Conservation (phyloP, 306 rosid genomes). For the Medicago truncatula region MtrunA17r5.0-ANR NC_053049.1:32126501-32127000, state of each 20-base stretch:
- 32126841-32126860: conserved; percentile 19
- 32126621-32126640: conserved; percentile 1
- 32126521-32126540: conserved; percentile 5
- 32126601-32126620: background rate
- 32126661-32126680: background rate
- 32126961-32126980: conserved; percentile 23
- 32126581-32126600: conserved; percentile 13
- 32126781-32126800: background rate
- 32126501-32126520: background rate
- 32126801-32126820: conserved; percentile 23
- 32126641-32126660: conserved; percentile 3
- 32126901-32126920: background rate
- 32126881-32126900: conserved; percentile 2
- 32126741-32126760: background rate
- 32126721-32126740: conserved; percentile 23
- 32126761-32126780: background rate
- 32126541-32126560: background rate
- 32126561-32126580: background rate
- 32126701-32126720: conserved; percentile 1
- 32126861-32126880: conserved; percentile 11
- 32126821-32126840: conserved; percentile 2
- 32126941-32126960: conserved; percentile 22
- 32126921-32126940: background rate
- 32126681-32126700: background rate
- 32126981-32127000: conserved; percentile 8